Conservation (phyloP, 1,284 basidiomycete species). For the Apiotrichum montevideense region DNA sequence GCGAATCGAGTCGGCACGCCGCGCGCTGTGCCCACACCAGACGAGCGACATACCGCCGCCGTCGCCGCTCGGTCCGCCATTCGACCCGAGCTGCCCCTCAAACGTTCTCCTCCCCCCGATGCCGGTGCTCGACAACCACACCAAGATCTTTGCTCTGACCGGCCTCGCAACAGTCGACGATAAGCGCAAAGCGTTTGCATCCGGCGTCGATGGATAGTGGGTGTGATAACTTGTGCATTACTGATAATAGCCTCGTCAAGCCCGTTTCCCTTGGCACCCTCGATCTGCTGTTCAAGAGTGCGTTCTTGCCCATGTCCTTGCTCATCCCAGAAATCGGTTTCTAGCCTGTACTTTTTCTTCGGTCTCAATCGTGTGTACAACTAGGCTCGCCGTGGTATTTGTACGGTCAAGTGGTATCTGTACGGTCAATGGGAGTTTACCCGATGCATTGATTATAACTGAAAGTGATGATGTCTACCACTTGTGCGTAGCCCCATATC, state of each 20-base stretch:
- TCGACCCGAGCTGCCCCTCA: neutral
- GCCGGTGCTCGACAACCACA: constrained; percentile 9
- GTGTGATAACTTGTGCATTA: constrained; percentile 18
- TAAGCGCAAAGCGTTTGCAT: constrained; percentile 81
- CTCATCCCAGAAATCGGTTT: constrained; percentile 24
- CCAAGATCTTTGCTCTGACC: constrained; percentile 79
- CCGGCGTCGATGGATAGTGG: constrained; percentile 82
- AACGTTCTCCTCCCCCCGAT: neutral
- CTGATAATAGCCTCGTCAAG: constrained; percentile 61
- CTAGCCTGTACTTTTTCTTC: constrained; percentile 23
- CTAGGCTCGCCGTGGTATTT: too few species aligned
- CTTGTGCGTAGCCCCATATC: too few species aligned
- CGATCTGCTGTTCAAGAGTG: constrained; percentile 70
- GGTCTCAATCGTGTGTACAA: too few species aligned
- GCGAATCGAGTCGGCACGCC: constrained; percentile 60
- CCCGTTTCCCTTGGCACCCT: constrained; percentile 83
- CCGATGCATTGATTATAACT: too few species aligned
- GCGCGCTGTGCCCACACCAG: neutral
- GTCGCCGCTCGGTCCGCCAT: neutral
- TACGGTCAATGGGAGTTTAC: too few species aligned
- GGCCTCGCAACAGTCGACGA: constrained; percentile 89
- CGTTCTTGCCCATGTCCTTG: constrained; percentile 2
- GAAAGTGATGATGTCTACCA: too few species aligned
- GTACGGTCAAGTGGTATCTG: too few species aligned
- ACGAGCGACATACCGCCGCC: neutral